phyloP scores from a whole-genome alignment of 306 rosid genomes.

The Bauhinia variegata region DNA sequence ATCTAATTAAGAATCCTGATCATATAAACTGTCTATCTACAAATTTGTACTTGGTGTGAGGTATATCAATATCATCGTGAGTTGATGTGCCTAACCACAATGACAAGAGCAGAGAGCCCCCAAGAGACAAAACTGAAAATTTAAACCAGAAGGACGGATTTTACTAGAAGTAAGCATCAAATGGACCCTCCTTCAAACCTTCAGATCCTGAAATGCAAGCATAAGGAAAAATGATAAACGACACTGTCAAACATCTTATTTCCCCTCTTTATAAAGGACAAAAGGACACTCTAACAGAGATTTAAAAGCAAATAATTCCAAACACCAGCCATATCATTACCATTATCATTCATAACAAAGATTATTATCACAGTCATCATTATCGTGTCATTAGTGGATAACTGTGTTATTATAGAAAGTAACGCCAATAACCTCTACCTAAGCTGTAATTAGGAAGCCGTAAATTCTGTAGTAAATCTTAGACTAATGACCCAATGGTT shows the following conservation, averaged over 20 bases:
- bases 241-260: slow-evolving; percentile 16
- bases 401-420: slow-evolving; percentile 7
- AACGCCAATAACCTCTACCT: slow-evolving; percentile 15
- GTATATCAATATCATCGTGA: not conserved
- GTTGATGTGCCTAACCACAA: slow-evolving; percentile 29
- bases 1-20: slow-evolving; percentile 46
- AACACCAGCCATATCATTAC: slow-evolving; percentile 15
- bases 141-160: slow-evolving; percentile 47
- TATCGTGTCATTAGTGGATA: slow-evolving; percentile 25
- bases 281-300: slow-evolving; percentile 22
- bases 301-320: slow-evolving; percentile 12
- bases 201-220: slow-evolving; percentile 70
- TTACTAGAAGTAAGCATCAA: slow-evolving; percentile 85
- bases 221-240: slow-evolving; percentile 26
- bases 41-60: slow-evolving; percentile 32
- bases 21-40: slow-evolving; percentile 46
- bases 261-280: slow-evolving; percentile 9
- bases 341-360: slow-evolving; percentile 10
- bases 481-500: slow-evolving; percentile 2
- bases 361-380: slow-evolving; percentile 6
- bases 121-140: slow-evolving; percentile 28
- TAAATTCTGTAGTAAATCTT: slow-evolving; percentile 12
- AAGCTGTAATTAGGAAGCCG: slow-evolving; percentile 5
- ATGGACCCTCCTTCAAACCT: slow-evolving; percentile 71
- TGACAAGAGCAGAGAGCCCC: slow-evolving; percentile 32